Conservation (phyloP, 2,329 filamentous ascomycete genomes). For the Pseudomassariella vexata region DNA sequence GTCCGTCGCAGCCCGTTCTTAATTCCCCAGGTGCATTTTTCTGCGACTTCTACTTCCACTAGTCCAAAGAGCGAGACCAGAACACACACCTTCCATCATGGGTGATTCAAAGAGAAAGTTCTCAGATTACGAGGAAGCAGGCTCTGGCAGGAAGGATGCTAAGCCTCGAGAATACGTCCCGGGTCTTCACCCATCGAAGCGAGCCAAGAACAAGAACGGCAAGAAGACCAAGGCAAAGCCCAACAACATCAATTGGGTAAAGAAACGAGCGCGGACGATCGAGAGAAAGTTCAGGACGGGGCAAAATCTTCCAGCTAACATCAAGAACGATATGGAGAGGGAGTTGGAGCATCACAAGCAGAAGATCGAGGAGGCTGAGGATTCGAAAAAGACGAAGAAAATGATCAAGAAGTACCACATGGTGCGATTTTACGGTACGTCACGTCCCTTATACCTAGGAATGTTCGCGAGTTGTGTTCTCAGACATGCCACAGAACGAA, state of each 20-base stretch:
- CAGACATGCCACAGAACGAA: conserved; percentile 47
- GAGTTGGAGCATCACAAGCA: conserved; percentile 62
- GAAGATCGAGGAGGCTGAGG: conserved; percentile 54
- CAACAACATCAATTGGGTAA: conserved; percentile 54
- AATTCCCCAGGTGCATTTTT: too few species aligned
- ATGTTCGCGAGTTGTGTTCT: neutral
- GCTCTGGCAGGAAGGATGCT: conserved; percentile 9
- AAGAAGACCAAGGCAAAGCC: conserved; percentile 38
- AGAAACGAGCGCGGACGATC: conserved; percentile 66
- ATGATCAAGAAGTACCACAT: conserved; percentile 81
- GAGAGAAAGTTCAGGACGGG: conserved; percentile 58
- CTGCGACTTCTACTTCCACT: too few species aligned
- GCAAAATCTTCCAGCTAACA: conserved; percentile 59
- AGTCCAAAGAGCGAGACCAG: too few species aligned
- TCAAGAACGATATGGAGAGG: conserved; percentile 64
- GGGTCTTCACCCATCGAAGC: conserved; percentile 24
- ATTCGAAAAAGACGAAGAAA: conserved; percentile 56
- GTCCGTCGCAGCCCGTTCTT: too few species aligned
- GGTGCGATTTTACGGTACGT: conserved; percentile 76
- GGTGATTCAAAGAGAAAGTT: conserved; percentile 24
- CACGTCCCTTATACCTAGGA: too few species aligned
- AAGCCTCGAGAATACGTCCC: conserved; percentile 8
- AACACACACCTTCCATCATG: too few species aligned
- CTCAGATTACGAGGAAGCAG: conserved; percentile 16
- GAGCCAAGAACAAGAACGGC: conserved; percentile 20